A percentile compares a stretch with the other conserved stretches of the same genome.
Evolutionary conservation across 164 flowering plant species (phyloP).

Genomic region (Magnolia officinalis): DNA sequence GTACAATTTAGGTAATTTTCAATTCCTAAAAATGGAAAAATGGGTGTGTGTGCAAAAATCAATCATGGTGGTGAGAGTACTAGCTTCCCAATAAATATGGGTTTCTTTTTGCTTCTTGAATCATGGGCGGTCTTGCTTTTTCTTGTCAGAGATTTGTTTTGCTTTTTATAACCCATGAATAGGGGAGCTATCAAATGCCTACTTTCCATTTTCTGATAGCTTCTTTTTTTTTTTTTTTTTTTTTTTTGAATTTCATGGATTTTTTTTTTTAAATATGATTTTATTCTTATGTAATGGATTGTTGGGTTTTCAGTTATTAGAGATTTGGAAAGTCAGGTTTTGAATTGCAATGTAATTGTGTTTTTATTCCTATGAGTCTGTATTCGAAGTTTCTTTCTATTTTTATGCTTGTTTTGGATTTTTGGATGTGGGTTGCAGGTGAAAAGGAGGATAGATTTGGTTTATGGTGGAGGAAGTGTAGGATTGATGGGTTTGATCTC

Average conservation of each 20-base stretch:
- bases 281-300: neutral
- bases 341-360: neutral
- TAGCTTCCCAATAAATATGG: neutral
- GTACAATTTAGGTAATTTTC: neutral
- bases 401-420: too few relatives aligned
- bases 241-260: neutral
- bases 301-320: neutral
- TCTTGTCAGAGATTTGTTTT: neutral
- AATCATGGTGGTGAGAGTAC: neutral
- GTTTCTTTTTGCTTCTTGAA: neutral
- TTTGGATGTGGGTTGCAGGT: conserved; percentile 39
- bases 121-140: neutral
- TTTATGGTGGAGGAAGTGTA: conserved; percentile 95
- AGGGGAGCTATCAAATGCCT: neutral
- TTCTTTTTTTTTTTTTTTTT: neutral
- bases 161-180: neutral
- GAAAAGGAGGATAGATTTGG: conserved; percentile 76
- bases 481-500: conserved; percentile 94
- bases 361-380: neutral
- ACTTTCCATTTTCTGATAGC: neutral
- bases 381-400: neutral
- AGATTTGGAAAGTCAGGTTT: neutral
- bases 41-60: neutral
- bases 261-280: neutral
- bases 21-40: too few relatives aligned